These are phyloP conservation scores for Chlorella sp. DNA, from an alignment of 139 green algal genomes.

Conservation along the genomic window DNA sequence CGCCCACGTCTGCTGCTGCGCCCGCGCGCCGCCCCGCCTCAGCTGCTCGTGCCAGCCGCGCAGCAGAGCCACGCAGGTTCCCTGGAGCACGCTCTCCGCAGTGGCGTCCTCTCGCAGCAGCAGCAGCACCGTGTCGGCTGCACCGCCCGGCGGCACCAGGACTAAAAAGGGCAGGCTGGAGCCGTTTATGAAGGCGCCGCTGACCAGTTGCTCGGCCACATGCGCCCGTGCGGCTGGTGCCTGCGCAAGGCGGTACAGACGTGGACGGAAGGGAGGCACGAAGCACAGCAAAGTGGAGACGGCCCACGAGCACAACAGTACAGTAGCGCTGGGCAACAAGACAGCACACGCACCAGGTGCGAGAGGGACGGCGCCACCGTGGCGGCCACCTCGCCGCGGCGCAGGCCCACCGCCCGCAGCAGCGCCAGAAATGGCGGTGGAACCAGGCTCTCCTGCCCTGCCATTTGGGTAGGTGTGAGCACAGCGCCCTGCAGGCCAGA, in stretches of 20 bases:
- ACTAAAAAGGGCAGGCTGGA: conserved; percentile 1
- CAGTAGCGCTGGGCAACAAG: no score
- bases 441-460: conserved; percentile 43
- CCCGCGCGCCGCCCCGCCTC: neutral
- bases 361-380: conserved; percentile 16
- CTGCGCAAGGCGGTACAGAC: neutral
- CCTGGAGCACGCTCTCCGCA: neutral
- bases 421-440: conserved; percentile 36
- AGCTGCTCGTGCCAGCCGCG: neutral
- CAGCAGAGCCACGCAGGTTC: conserved; percentile 13
- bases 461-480: conserved; percentile 27
- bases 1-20: neutral
- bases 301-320: no score
- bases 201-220: no score
- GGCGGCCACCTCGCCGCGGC: neutral
- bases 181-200: no score
- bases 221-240: no score
- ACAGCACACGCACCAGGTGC: conserved; percentile 10
- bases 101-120: neutral
- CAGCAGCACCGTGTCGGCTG: neutral
- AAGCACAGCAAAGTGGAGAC: neutral
- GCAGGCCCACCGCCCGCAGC: neutral
- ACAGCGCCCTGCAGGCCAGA: conserved; percentile 36
- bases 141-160: neutral
- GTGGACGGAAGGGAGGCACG: neutral